phyloP scores from a whole-genome alignment of 768 basidiomycete genomes.

The Favolaschia claudopus region DNA sequence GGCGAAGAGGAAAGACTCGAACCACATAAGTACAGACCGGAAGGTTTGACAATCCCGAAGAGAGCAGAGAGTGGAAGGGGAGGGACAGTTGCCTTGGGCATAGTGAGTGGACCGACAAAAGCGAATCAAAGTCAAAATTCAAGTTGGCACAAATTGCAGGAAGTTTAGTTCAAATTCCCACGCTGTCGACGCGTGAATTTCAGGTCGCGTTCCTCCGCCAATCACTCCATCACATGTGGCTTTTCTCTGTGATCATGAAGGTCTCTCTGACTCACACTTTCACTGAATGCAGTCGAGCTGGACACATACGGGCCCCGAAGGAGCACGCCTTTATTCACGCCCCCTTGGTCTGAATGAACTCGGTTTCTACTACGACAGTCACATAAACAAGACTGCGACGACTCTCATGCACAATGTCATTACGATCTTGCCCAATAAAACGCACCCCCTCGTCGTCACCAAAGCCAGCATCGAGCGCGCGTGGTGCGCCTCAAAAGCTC shows the following conservation, averaged over 20 bases:
- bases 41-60: slow-evolving; percentile 91
- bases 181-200: too few species aligned
- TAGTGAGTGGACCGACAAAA: slow-evolving; percentile 34
- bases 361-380: slow-evolving; percentile 50
- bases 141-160: background rate
- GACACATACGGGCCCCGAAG: slow-evolving; percentile 1
- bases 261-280: too few species aligned
- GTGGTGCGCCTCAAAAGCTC: slow-evolving; percentile 57
- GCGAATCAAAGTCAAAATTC: background rate
- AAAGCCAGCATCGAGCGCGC: slow-evolving; percentile 45
- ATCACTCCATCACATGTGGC: too few species aligned
- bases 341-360: slow-evolving; percentile 49
- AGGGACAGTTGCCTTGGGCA: slow-evolving; percentile 71
- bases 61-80: slow-evolving; percentile 77
- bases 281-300: too few species aligned
- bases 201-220: too few species aligned
- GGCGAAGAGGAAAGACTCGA: background rate
- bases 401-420: slow-evolving; percentile 44
- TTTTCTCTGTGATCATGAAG: too few species aligned
- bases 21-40: slow-evolving; percentile 44
- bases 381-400: slow-evolving; percentile 55
- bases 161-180: background rate
- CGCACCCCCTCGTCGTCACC: slow-evolving; percentile 12
- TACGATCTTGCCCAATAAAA: slow-evolving; percentile 29
- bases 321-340: slow-evolving; percentile 39